These are phyloP conservation scores for Ziziphus jujuba DNA, from an alignment of 306 rosid species.

Conservation along the genomic window DNA sequence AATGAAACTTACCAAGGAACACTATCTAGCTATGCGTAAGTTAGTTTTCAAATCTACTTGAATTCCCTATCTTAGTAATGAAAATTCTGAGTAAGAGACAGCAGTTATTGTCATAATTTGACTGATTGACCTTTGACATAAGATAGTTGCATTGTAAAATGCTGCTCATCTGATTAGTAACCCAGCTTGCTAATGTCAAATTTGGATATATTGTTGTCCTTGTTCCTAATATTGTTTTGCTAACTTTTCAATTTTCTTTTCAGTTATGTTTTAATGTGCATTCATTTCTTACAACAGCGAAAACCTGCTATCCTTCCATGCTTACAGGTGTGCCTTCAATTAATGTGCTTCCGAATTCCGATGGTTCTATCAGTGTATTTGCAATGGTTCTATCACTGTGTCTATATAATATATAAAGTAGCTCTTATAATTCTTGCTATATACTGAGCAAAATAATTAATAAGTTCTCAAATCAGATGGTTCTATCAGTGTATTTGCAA, in stretches of 20 bases:
- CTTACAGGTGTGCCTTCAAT: constrained; percentile 65
- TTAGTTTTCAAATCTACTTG: constrained; percentile 16
- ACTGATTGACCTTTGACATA: neutral
- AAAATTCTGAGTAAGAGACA: neutral
- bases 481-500: neutral
- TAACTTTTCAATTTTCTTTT: constrained; percentile 33
- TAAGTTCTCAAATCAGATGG: neutral
- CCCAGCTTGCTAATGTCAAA: neutral
- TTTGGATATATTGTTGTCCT: neutral
- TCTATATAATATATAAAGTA: neutral
- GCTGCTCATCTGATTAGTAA: neutral
- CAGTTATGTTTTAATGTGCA: constrained; percentile 99
- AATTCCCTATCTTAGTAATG: neutral
- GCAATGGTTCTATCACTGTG: neutral
- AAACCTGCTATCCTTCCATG: constrained; percentile 96
- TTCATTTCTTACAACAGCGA: constrained; percentile 78
- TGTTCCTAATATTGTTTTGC: neutral
- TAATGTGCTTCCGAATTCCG: neutral
- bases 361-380: neutral
- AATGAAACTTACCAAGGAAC: constrained; percentile 98
- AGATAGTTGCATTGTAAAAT: neutral
- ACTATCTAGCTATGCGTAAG: constrained; percentile 98
- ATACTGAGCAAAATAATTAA: neutral
- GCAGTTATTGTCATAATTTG: neutral
- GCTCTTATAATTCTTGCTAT: neutral